Percentiles rank a stretch among this genome's conserved stretches.
phyloP scores from a whole-genome alignment of 768 basidiomycete genomes.

The Lactarius tabidus region DNA sequence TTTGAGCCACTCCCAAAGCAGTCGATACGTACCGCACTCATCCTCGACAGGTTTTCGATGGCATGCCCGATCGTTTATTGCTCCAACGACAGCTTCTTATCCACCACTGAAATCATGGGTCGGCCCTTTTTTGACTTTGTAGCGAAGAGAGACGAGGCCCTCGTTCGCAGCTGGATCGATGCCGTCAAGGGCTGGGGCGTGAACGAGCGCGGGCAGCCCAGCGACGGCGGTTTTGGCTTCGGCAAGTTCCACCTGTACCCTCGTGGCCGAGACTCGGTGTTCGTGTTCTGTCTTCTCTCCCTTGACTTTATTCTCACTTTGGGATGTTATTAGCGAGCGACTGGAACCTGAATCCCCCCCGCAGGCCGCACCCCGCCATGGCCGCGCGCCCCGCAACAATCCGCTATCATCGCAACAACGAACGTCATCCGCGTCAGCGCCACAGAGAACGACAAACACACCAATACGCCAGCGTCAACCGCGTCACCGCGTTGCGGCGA shows the following conservation, averaged over 20 bases:
- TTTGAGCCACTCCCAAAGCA: slow-evolving; percentile 65
- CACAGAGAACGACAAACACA: background rate
- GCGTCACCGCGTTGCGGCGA: background rate
- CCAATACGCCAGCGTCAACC: background rate
- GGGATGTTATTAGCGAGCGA: slow-evolving; percentile 9
- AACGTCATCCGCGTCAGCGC: background rate
- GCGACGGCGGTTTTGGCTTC: slow-evolving; percentile 82
- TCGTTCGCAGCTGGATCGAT: slow-evolving; percentile 70
- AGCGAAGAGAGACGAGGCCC: slow-evolving; percentile 53
- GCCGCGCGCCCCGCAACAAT: slow-evolving; percentile 2
- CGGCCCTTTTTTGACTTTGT: slow-evolving; percentile 79
- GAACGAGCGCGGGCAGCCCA: slow-evolving; percentile 78
- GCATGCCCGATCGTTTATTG: slow-evolving; percentile 65
- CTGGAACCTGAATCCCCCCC: slow-evolving; percentile 18
- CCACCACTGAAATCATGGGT: slow-evolving; percentile 53
- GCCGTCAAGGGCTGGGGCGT: slow-evolving; percentile 81
- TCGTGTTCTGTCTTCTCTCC: slow-evolving; percentile 22
- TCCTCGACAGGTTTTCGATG: slow-evolving; percentile 71
- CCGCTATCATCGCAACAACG: background rate
- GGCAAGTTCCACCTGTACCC: slow-evolving; percentile 59
- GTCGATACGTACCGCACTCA: slow-evolving; percentile 72
- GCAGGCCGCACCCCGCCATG: slow-evolving; percentile 7
- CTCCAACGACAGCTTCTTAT: slow-evolving; percentile 66
- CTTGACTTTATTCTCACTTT: background rate
- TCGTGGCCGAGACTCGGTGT: slow-evolving; percentile 63